Evolutionary conservation across 2,329 filamentous ascomycete species (phyloP), one percentile per base, ranked within the genome.

Genomic region (Corniculantispora saksenae): DNA sequence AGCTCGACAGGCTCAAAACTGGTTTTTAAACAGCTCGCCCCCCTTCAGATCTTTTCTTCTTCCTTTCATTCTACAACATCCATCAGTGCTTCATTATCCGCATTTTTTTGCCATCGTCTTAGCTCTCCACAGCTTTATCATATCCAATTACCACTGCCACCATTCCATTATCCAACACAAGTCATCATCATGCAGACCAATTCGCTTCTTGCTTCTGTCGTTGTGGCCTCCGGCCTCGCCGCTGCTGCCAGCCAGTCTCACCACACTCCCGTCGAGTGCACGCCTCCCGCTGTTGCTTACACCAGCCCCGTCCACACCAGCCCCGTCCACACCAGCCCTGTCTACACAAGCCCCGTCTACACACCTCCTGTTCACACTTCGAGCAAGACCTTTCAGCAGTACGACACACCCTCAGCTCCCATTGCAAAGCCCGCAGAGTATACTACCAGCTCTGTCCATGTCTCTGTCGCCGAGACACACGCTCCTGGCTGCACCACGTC

Each of bases 71-170:
- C 38, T 62, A 45, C 48, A 62, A 47, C 60, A 62, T 62, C 60
- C 60, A 62, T 62, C 53, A 51, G 50, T 54, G 38, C 50, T 55
- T 62, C 50, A 45, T 62, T 62, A 62, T 54, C 17, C 60, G 40
- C 60, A 62, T 62, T 35, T 47, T 62, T 62, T 62, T 32, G 38
- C 60, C 50, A 35, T 62, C 60, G 50, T 38, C 60, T 62, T 62
- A 62, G 48, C 50, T 54, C 50, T 55, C 27, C 60, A 55, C 60
- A 62, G 60, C 60, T 62, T 62, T 62, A 55, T 55, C n/a, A 23
- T 29, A n/a, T 51, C 58, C 59, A 61, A 55, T 32, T 38, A 54
- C 50, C 40, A 53, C 32, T 53, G 9, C 25, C n/a, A 55, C 38
- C 38, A 47, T n/a, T 55, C 35, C 25, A 29, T 43, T 45, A 51